Percentiles rank a stretch among this genome's conserved stretches.
These are phyloP conservation scores for Fusarium illudens DNA, from an alignment of 2,329 filamentous ascomycete species.

Conservation along the genomic window DNA sequence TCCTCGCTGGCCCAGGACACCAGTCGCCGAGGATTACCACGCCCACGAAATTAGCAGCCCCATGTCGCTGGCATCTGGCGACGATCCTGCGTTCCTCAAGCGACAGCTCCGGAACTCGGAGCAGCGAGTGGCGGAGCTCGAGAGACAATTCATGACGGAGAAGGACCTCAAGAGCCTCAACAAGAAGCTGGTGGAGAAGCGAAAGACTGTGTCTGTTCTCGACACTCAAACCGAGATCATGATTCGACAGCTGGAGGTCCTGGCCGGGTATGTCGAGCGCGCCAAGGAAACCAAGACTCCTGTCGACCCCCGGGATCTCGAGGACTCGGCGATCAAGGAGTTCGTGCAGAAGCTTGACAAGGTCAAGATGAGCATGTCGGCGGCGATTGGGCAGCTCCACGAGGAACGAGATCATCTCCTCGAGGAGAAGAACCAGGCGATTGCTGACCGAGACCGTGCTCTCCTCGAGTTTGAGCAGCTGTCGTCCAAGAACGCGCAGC, in stretches of 20 bases:
- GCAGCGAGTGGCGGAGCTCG: constrained; percentile 85
- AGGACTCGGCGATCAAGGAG: constrained; percentile 90
- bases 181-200: constrained; percentile 88
- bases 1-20: constrained; percentile 75
- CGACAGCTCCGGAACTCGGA: constrained; percentile 83
- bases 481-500: constrained; percentile 91
- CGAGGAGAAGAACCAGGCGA: constrained; percentile 84
- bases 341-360: constrained; percentile 79
- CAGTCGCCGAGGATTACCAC: constrained; percentile 64
- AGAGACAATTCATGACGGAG: constrained; percentile 75
- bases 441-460: constrained; percentile 88
- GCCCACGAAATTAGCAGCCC: constrained; percentile 76
- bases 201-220: constrained; percentile 92
- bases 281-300: constrained; percentile 85
- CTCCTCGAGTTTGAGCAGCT: constrained; percentile 96
- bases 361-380: constrained; percentile 67
- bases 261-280: constrained; percentile 86
- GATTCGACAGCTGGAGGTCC: constrained; percentile 87
- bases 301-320: constrained; percentile 81
- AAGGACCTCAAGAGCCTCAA: constrained; percentile 79
- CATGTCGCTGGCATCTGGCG: constrained; percentile 67
- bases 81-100: constrained; percentile 74
- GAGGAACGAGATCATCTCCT: constrained; percentile 81
- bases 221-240: constrained; percentile 97
- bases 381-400: constrained; percentile 67